Evolutionary conservation across 768 basidiomycete genomes (phyloP), one percentile per base, ranked within the genome.

Genomic region (Clitopilus passeckerianus): DNA sequence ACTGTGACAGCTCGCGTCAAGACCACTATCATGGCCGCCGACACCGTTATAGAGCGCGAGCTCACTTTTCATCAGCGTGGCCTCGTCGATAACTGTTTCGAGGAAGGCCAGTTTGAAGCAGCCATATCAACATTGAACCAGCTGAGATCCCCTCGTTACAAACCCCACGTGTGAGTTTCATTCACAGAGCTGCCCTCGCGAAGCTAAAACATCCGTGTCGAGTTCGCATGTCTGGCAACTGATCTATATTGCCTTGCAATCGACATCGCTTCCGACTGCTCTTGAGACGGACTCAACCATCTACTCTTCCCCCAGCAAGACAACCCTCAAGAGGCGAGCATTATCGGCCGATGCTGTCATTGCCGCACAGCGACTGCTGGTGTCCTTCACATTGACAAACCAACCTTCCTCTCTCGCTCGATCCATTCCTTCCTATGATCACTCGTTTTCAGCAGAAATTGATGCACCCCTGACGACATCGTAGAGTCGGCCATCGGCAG

Each of bases 31-130:
- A 50, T 50, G 46, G 46, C 46, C 9, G 8, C 44, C 18, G 44
- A 46, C 44, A 18, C 8, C 44, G 6, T 46, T 23, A 22, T 20
- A 12, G 46, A 50, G 22, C 46, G 20, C n/a, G 46, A 50, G n/a
- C 46, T 50, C 46, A 50, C 71, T 59, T 66, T 69, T 14, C 68
- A 82, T 64, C 81, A 83, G 64, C 76, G 79, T 34, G 78, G 77
- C 34, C 72, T 89, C 4, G 86, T 91, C 18, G 88, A 91, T 66
- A 85, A 79, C 57, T 86, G 86, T 60, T 82, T 91, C 18, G 90
- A 92, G 65, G 90, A 92, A 68, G 84, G 85, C 16, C 87, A 90
- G 59, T 90, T 88, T 62, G 85, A 89, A 64, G 77, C 82, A 5
- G 90, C 84, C 6, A 86, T 90, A 27, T 73, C 77, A 14, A 71